Percentiles rank a stretch among this genome's conserved stretches.
Conservation (phyloP, 306 rosid species). For the Lathyrus aphaca region DNA sequence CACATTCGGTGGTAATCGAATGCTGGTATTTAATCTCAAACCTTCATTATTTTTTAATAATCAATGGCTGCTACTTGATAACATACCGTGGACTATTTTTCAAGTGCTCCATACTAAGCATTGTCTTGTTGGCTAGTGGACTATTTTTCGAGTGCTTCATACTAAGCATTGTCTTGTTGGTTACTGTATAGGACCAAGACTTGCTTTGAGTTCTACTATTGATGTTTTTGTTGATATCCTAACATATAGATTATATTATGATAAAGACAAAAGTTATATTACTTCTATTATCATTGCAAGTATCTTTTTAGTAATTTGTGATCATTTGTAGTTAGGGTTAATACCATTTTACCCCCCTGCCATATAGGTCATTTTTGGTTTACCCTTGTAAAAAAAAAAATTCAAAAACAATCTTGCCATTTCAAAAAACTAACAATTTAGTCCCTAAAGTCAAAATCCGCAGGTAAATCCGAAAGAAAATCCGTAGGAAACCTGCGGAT, state of each 20-base stretch:
- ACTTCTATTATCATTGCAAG: neutral
- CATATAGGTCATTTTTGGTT: too few relatives aligned
- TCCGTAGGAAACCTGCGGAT: too few relatives aligned
- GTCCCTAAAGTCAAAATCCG: too few relatives aligned
- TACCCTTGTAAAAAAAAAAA: too few relatives aligned
- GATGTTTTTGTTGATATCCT: neutral
- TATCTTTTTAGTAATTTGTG: neutral
- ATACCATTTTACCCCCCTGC: too few relatives aligned
- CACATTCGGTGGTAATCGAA: neutral
- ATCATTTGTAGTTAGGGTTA: too few relatives aligned
- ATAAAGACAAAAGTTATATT: neutral
- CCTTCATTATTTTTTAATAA: neutral
- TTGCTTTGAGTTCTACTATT: neutral
- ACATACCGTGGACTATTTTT: slow-evolving; percentile 2
- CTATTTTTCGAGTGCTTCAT: neutral
- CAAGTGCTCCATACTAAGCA: neutral
- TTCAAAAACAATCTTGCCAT: too few relatives aligned
- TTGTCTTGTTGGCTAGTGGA: slow-evolving; percentile 8
- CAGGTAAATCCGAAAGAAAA: too few relatives aligned
- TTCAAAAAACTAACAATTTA: too few relatives aligned
- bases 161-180: neutral
- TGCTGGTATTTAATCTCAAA: neutral
- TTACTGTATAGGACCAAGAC: neutral
- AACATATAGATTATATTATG: slow-evolving; percentile 1
- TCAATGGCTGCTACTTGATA: neutral